Percentiles rank a stretch among this genome's conserved stretches.
Evolutionary conservation across 2,329 filamentous ascomycete species (phyloP).

Genomic region (Fusarium coicis): DNA sequence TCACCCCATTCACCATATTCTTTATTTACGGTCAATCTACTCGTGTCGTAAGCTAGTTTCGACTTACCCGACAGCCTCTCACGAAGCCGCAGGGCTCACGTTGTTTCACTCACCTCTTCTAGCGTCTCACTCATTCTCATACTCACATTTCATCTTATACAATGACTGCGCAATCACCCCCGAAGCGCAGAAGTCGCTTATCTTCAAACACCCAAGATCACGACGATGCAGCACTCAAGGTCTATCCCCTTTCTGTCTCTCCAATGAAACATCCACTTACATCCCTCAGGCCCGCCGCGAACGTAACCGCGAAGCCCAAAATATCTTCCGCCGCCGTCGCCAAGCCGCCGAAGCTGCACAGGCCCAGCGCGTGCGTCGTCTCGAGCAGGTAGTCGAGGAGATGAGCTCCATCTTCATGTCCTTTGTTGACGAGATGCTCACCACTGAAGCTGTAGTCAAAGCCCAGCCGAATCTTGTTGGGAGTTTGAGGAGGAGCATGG

Average conservation of each 20-base stretch:
- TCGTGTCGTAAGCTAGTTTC: neutral
- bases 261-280: slow-evolving; percentile 7
- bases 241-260: neutral
- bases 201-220: slow-evolving; percentile 25
- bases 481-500: slow-evolving; percentile 35
- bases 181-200: slow-evolving; percentile 40
- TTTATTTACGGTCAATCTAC: neutral
- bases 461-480: slow-evolving; percentile 33
- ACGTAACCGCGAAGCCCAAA: slow-evolving; percentile 46
- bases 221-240: slow-evolving; percentile 43
- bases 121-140: neutral
- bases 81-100: neutral
- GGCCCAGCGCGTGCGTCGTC: slow-evolving; percentile 38
- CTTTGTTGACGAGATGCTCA: slow-evolving; percentile 45
- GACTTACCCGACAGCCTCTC: neutral
- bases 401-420: slow-evolving; percentile 46
- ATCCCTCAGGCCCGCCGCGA: slow-evolving; percentile 40
- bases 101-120: neutral
- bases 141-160: neutral
- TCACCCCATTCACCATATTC: neutral
- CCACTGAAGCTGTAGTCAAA: slow-evolving; percentile 37
- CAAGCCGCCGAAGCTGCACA: slow-evolving; percentile 45
- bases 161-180: slow-evolving; percentile 19
- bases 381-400: slow-evolving; percentile 45
- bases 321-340: slow-evolving; percentile 43